Evolutionary conservation across 768 basidiomycete genomes (phyloP), one percentile per base, ranked within the genome.

Genomic region (Galerina sulciceps): DNA sequence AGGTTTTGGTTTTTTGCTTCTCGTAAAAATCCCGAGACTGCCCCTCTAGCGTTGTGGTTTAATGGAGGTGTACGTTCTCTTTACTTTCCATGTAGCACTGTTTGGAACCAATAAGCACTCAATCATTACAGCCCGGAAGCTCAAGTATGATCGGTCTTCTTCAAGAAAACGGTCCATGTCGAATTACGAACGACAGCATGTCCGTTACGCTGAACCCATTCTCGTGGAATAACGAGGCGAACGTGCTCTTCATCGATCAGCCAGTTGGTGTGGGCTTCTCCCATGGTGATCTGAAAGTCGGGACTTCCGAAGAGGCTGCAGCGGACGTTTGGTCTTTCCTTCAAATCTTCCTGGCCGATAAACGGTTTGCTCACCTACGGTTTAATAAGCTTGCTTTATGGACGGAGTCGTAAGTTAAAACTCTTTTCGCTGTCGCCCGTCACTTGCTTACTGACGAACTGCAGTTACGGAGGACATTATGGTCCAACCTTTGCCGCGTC

Each of bases 141-240:
- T 83, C 83, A 2, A 81, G 81, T 36, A 83, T 82, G 74, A 75
- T 88, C 1, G 90, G 89, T 5, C 76, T 91, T n/a, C 79, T 91
- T 53, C 89, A 90, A 81, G 91, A 91, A 70, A 73, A 81, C 63
- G 91, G 91, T 2, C 92, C 92, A 1, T 94, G 93, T 71, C 75
- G 82, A 26, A 84, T 87, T 53, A 81, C 74, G 10, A 85, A 84
- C 64, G 83, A 85, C 65, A 80, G 77, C 61, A 74, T 69, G 1
- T 69, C 74, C 31, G 81, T 86, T 13, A 71, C 72, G 1, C 65
- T 76, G 36, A 88, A 88, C 64, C 81, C 83, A 1, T 80, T 71
- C 65, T 83, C 85, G 0, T 87, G 85, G 85, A 85, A 85, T 67
- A 82, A 80, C 64, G 70, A 81, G 47, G 77, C 79, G 0, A 86